Conservation (phyloP, 192 early-diverging fungal species). For the Paraglomus brasilianum region DNA sequence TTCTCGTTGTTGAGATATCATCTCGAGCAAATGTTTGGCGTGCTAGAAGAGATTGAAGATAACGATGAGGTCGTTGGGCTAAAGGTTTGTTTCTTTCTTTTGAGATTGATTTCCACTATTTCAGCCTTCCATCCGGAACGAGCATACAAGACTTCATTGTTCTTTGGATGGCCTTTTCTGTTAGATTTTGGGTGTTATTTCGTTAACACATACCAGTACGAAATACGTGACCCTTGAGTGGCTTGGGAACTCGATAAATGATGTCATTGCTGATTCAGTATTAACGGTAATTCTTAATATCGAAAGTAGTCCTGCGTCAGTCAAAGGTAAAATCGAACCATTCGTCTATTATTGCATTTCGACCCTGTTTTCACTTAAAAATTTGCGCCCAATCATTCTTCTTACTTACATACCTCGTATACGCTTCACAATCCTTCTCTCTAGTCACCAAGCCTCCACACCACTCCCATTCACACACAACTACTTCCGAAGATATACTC, state of each 20-base stretch:
- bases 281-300: constrained; percentile 81
- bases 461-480: constrained; percentile 3
- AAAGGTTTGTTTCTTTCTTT: constrained; percentile 29
- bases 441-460: constrained; percentile 2
- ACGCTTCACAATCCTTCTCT: neutral
- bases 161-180: neutral
- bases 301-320: constrained; percentile 85
- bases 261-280: constrained; percentile 95
- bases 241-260: constrained; percentile 87
- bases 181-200: constrained; percentile 62
- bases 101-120: neutral
- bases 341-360: neutral
- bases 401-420: neutral
- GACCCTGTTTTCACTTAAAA: neutral
- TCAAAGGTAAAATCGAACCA: constrained; percentile 53
- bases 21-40: constrained; percentile 93
- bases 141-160: neutral
- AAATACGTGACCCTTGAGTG: constrained; percentile 83
- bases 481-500: neutral
- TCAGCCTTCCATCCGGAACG: neutral
- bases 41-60: constrained; percentile 50
- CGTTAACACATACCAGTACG: constrained; percentile 59
- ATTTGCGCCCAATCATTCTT: neutral
- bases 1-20: constrained; percentile 84
- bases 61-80: constrained; percentile 35